phyloP scores from a whole-genome alignment of 1,284 basidiomycete species.

The Pseudozyma tsukubaensis region DNA sequence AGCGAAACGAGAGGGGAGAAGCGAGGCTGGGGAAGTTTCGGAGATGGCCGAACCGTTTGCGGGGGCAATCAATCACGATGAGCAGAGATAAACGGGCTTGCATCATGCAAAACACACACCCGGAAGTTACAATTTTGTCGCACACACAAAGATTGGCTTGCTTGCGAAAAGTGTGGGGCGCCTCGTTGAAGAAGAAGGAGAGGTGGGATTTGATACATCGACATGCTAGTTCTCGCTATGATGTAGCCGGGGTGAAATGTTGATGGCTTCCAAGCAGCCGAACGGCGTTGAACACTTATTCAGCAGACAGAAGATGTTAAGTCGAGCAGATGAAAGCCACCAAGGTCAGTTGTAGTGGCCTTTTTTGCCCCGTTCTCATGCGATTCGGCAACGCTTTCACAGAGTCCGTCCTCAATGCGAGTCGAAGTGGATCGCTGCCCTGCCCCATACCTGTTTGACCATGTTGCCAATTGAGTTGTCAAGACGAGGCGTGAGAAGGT shows the following conservation, averaged over 20 bases:
- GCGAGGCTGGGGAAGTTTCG: constrained; percentile 33
- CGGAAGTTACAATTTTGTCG: constrained; percentile 17
- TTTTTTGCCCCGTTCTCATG: constrained; percentile 1
- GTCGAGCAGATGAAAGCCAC: constrained; percentile 20
- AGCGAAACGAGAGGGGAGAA: background rate
- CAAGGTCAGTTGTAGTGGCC: constrained; percentile 6
- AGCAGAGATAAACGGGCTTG: constrained; percentile 22
- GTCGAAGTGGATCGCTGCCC: too few species aligned
- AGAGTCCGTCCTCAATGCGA: too few species aligned
- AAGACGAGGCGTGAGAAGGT: too few species aligned
- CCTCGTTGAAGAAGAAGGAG: constrained; percentile 26
- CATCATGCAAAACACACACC: constrained; percentile 16
- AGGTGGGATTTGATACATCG: constrained; percentile 1
- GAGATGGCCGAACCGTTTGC: constrained; percentile 34
- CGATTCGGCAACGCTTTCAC: too few species aligned
- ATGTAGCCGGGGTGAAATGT: constrained; percentile 5
- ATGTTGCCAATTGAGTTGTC: too few species aligned
- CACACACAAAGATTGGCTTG: background rate
- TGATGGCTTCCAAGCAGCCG: constrained; percentile 38
- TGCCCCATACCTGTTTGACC: too few species aligned
- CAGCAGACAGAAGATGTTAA: constrained; percentile 24
- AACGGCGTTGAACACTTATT: constrained; percentile 6
- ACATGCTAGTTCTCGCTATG: constrained; percentile 18
- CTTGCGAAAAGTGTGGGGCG: constrained; percentile 33
- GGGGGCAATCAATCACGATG: constrained; percentile 43